phyloP scores from a whole-genome alignment of 495 filamentous ascomycete genomes.

The Aspergillus steynii region DNA sequence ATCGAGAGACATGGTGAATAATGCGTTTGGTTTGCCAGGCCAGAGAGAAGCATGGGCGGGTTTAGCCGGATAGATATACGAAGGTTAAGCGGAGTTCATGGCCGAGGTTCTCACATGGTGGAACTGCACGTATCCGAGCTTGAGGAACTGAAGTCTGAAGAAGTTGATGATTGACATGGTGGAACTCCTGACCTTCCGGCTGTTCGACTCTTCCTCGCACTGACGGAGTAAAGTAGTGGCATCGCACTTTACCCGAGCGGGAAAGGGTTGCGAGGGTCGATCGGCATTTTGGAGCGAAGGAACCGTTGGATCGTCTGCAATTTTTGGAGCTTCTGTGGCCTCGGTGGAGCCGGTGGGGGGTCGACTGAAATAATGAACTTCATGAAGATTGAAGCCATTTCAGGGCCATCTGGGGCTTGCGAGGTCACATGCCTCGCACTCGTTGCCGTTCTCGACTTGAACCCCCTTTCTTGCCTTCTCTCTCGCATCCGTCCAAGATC shows the following conservation, averaged over 20 bases:
- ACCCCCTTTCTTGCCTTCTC: not conserved
- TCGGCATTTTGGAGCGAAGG: not conserved
- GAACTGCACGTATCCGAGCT: not conserved
- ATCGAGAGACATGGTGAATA: constrained; percentile 25
- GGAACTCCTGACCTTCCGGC: not conserved
- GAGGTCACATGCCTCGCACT: not conserved
- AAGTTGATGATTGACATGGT: not conserved
- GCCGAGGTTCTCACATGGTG: constrained; percentile 16
- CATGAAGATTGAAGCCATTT: too few relatives aligned
- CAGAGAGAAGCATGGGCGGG: not conserved
- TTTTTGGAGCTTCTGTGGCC: too few relatives aligned
- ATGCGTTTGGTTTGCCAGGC: not conserved
- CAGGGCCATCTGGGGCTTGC: too few relatives aligned
- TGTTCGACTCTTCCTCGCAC: not conserved
- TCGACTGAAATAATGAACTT: not conserved
- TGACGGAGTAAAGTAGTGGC: not conserved
- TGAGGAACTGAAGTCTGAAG: not conserved
- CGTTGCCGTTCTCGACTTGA: not conserved
- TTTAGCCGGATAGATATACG: not conserved
- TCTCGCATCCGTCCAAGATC: not conserved
- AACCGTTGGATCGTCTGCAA: not conserved
- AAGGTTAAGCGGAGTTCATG: not conserved
- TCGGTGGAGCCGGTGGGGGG: not conserved
- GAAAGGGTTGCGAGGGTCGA: constrained; percentile 18
- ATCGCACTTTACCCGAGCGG: constrained; percentile 2